These are phyloP conservation scores for Trypanosoma scelopori DNA, from an alignment of 208 protist species.

Conservation along the genomic window DNA sequence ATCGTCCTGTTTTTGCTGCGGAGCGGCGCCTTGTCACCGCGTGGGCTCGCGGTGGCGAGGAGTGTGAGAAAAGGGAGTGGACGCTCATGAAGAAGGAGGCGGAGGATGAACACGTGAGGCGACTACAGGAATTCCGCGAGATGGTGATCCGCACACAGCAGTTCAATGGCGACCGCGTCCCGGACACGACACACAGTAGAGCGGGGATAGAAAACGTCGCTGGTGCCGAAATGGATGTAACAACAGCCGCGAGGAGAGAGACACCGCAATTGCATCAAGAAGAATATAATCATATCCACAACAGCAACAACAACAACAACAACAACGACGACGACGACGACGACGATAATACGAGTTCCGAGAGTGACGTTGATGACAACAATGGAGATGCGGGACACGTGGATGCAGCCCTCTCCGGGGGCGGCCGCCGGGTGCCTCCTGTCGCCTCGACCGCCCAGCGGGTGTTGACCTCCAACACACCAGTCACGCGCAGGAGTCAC, in stretches of 20 bases:
- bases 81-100: conserved; percentile 65
- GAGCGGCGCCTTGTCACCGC: conserved; percentile 87
- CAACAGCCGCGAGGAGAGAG: no score
- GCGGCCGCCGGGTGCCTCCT: neutral
- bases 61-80: conserved; percentile 67
- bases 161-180: no score
- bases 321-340: neutral
- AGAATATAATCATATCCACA: neutral
- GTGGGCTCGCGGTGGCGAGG: conserved; percentile 80
- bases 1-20: conserved; percentile 86
- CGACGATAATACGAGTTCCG: conserved; percentile 3
- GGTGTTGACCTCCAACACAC: neutral
- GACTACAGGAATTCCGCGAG: conserved; percentile 75
- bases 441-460: neutral
- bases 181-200: no score
- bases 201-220: no score
- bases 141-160: conserved; percentile 32
- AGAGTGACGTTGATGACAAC: neutral
- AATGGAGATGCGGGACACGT: neutral
- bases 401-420: conserved; percentile 1
- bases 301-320: neutral
- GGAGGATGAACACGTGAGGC: conserved; percentile 36
- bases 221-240: no score
- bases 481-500: no score
- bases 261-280: no score